These are phyloP conservation scores for Candida ficus DNA, from an alignment of 805 yeast genomes.

Conservation along the genomic window DNA sequence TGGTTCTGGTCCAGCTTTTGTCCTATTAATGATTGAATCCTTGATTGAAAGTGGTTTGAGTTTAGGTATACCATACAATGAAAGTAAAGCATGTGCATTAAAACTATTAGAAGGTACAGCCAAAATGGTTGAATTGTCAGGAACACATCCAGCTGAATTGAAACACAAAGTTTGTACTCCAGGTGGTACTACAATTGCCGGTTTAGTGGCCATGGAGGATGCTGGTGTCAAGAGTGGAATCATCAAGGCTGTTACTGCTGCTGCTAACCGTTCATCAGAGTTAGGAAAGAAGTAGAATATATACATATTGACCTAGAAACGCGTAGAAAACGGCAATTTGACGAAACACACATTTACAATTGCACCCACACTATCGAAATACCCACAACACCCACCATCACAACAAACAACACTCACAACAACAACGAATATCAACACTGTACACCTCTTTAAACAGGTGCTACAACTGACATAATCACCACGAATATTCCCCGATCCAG, in stretches of 20 bases:
- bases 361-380: too few relatives aligned
- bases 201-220: slow-evolving; percentile 88
- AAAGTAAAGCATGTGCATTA: slow-evolving; percentile 82
- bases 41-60: slow-evolving; percentile 91
- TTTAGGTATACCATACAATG: slow-evolving; percentile 86
- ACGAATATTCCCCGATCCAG: background rate
- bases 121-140: slow-evolving; percentile 77
- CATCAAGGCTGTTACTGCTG: slow-evolving; percentile 84
- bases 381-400: too few relatives aligned
- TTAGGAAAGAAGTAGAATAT: slow-evolving; percentile 43
- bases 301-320: too few relatives aligned
- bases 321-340: too few relatives aligned
- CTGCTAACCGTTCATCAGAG: slow-evolving; percentile 71
- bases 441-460: too few relatives aligned
- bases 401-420: background rate
- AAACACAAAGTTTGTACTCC: slow-evolving; percentile 92
- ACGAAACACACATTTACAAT: too few relatives aligned
- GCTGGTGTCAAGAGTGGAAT: slow-evolving; percentile 83
- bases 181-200: slow-evolving; percentile 97
- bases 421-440: too few relatives aligned
- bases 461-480: too few relatives aligned
- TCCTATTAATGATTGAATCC: slow-evolving; percentile 83
- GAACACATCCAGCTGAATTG: slow-evolving; percentile 83
- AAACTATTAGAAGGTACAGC: slow-evolving; percentile 94
- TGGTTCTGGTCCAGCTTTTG: slow-evolving; percentile 97